phyloP scores from a whole-genome alignment of 2,329 filamentous ascomycete species.

The Pleoardoris graminearum region DNA sequence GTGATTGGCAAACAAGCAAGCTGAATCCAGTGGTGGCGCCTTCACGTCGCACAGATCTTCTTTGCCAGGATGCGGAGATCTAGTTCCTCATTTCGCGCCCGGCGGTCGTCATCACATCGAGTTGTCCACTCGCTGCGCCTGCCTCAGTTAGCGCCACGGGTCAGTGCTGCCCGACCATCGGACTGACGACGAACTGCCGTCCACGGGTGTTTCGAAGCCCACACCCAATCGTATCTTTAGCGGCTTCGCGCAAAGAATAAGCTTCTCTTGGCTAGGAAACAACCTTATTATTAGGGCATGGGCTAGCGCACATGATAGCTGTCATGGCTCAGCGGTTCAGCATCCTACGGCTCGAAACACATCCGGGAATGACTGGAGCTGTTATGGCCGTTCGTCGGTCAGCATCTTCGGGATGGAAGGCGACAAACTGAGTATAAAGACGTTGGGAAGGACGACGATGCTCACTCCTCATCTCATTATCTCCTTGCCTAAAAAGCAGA shows the following conservation, averaged over 20 bases:
- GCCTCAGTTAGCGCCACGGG: conserved; percentile 15
- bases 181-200: conserved; percentile 12
- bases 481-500: conserved; percentile 31
- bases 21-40: not conserved
- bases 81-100: no score
- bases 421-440: conserved; percentile 30
- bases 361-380: conserved; percentile 4
- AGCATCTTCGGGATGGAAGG: not conserved
- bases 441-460: not conserved
- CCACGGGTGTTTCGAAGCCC: conserved; percentile 13
- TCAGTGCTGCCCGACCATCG: conserved; percentile 6
- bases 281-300: conserved; percentile 15
- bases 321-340: conserved; percentile 6
- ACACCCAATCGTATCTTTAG: conserved; percentile 15
- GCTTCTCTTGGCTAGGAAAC: conserved; percentile 10
- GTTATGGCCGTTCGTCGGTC: not conserved
- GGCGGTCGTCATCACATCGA: not conserved
- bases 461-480: conserved; percentile 22
- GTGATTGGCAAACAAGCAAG: no score
- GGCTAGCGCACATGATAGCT: not conserved
- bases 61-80: not conserved
- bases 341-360: conserved; percentile 5
- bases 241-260: not conserved
- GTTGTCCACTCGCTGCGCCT: no score
- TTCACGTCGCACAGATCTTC: not conserved